Evolutionary conservation across 192 early-diverging fungal species (phyloP), one percentile per base, ranked within the genome.

Genomic region (Umbelopsis sp.): DNA sequence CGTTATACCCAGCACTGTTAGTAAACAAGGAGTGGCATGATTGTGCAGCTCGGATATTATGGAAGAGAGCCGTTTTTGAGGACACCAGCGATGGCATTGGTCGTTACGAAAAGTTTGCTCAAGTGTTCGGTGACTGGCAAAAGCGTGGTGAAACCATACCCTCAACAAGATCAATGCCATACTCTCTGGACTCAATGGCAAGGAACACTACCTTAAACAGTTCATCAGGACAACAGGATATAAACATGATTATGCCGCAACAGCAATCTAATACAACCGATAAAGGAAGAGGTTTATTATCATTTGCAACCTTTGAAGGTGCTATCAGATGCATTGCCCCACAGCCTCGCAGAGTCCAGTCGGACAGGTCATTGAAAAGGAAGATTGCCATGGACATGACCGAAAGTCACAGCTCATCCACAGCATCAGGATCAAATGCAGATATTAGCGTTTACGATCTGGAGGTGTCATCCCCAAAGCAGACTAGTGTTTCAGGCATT

Each of bases 11-110:
- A 24, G 69, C 71, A 32, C 25, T 81, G 9, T 21, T 54, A 22
- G 79, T 81, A 2, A 81, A 81, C 24, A 29, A 47, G 24, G 25
- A 74, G 9, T 81, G 79, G 75, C 72, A 81, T 51, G 73, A 73
- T 54, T 76, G 75, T 50, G 75, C 72, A 7, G 66, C 75, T 22
- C 71, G 79, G 29, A 26, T 74, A 16, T 56, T 74, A 25, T 81
- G 79, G 79, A 68, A 70, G 21, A 43, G 53, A 17, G 20, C 76
- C 0, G 29, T 49, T 17, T 81, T 81, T 71, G 79, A 81, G 12
- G 79, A 73, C 29, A 72, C 21, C 14, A 51, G 62, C 12, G 52
- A 50, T 4, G 34, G 49, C 53, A 62, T 51, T 38, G 36, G 31
- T 12, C 70, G 54, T 16, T 71, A 41, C 25, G 53, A 56, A 59